Evolutionary conservation across 495 filamentous ascomycete species (phyloP).

Genomic region (Penicillium cinerascens): DNA sequence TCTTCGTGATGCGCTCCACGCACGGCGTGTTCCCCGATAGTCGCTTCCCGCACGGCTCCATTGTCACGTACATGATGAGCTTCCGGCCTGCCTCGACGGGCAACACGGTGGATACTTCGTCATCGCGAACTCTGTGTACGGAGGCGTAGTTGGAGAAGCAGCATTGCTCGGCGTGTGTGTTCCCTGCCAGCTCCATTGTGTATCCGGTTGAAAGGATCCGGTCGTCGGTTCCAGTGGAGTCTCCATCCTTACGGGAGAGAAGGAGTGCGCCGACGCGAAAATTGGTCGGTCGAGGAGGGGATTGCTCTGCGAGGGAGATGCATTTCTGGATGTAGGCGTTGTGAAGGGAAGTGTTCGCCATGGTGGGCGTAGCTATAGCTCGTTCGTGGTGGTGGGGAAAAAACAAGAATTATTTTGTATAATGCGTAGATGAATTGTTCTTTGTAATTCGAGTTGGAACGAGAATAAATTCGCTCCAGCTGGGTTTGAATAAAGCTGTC

Average conservation of each 20-base stretch:
- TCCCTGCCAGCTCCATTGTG: conserved; percentile 84
- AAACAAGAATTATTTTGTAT: not conserved
- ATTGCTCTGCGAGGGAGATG: conserved; percentile 68
- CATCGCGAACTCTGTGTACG: conserved; percentile 49
- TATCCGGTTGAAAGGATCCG: conserved; percentile 77
- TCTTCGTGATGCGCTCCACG: conserved; percentile 70
- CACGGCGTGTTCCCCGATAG: conserved; percentile 80
- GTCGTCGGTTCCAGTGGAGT: conserved; percentile 41
- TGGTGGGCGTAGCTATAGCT: not conserved
- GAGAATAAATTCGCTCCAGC: not conserved
- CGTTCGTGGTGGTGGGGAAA: not conserved
- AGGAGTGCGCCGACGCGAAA: conserved; percentile 89
- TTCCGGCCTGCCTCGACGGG: conserved; percentile 37
- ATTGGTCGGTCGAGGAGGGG: conserved; percentile 82
- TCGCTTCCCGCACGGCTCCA: conserved; percentile 86
- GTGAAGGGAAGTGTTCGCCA: conserved; percentile 46
- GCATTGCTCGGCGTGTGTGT: conserved; percentile 95
- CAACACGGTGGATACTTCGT: conserved; percentile 52
- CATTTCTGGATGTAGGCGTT: conserved; percentile 65
- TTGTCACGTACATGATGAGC: conserved; percentile 80
- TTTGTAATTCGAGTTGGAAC: not conserved
- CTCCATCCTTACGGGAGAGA: conserved; percentile 48
- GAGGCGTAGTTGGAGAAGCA: conserved; percentile 74
- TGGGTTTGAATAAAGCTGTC: not conserved
- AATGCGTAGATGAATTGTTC: not conserved